A percentile compares a stretch with the other conserved stretches of the same genome.
phyloP scores from a whole-genome alignment of 208 protist genomes.

The Trypanosoma lewisi region DNA sequence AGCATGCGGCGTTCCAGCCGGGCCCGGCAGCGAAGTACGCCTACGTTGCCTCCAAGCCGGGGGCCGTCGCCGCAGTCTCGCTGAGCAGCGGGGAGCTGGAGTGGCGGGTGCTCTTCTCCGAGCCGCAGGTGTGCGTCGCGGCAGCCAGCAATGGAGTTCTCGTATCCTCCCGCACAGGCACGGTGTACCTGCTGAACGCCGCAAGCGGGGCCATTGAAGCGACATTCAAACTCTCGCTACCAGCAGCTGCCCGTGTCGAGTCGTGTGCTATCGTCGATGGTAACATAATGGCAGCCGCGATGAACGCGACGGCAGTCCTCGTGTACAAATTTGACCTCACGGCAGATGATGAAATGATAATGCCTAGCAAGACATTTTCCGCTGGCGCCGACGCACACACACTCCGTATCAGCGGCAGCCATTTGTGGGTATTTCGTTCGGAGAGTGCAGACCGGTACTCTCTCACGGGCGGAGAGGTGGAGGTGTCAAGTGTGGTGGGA shows the following conservation, averaged over 20 bases:
- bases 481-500: conserved; percentile 6
- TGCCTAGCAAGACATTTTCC: not conserved
- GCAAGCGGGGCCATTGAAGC: conserved; percentile 52
- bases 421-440: conserved; percentile 16
- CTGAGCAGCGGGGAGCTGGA: conserved; percentile 36
- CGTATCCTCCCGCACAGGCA: conserved; percentile 44
- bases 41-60: conserved; percentile 62
- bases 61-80: conserved; percentile 63
- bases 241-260: conserved; percentile 22
- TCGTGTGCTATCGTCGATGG: conserved; percentile 39
- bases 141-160: conserved; percentile 31
- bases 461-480: conserved; percentile 3
- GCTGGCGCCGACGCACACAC: conserved; percentile 5
- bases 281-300: conserved; percentile 29
- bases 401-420: conserved; percentile 3
- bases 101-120: conserved; percentile 56
- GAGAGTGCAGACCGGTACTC: conserved; percentile 19
- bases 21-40: conserved; percentile 27
- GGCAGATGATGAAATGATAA: conserved; percentile 15
- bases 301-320: conserved; percentile 26
- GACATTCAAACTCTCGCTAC: conserved; percentile 39
- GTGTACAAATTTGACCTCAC: conserved; percentile 37
- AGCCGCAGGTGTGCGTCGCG: conserved; percentile 52
- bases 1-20: conserved; percentile 49
- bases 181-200: conserved; percentile 48